Evolutionary conservation across 139 green algal species (phyloP).

Genomic region (Tetradesmus lagerheimii): DNA sequence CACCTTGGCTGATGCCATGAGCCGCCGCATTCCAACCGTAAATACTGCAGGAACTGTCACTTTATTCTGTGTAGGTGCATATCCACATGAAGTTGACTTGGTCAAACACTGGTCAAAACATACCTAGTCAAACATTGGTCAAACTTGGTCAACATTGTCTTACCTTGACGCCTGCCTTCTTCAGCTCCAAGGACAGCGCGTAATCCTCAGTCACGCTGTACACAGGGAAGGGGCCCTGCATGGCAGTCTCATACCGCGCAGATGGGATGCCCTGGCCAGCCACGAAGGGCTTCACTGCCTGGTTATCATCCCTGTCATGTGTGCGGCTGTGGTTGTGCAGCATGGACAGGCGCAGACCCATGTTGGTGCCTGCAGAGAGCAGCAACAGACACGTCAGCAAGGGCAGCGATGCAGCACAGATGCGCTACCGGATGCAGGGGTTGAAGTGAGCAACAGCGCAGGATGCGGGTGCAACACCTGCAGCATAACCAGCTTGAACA

Average conservation of each 20-base stretch:
- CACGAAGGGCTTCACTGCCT: slow-evolving; percentile 17
- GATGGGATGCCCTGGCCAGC: not conserved
- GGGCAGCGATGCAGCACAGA: not conserved
- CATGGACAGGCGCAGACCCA: slow-evolving; percentile 35
- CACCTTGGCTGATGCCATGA: not conserved
- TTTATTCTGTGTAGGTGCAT: not conserved
- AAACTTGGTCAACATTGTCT: not conserved
- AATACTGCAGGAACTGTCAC: not conserved
- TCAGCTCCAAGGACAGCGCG: slow-evolving; percentile 42
- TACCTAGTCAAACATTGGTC: not conserved
- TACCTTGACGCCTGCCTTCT: slow-evolving; percentile 33
- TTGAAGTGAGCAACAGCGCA: not conserved
- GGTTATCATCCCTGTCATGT: not conserved
- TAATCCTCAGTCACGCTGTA: slow-evolving; percentile 45
- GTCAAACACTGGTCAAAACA: not conserved
- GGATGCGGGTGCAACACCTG: not conserved
- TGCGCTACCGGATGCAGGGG: no score
- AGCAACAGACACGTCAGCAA: not conserved
- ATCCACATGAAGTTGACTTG: no score
- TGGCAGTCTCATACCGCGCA: not conserved
- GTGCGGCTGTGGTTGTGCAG: slow-evolving; percentile 32
- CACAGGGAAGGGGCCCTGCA: slow-evolving; percentile 39
- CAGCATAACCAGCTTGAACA: no score
- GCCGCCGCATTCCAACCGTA: no score
- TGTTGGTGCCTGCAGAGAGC: slow-evolving; percentile 25